Percentiles rank a stretch among this genome's conserved stretches.
phyloP scores from a whole-genome alignment of 352 stramenopile genomes.

The Globisporangium canariense region DNA sequence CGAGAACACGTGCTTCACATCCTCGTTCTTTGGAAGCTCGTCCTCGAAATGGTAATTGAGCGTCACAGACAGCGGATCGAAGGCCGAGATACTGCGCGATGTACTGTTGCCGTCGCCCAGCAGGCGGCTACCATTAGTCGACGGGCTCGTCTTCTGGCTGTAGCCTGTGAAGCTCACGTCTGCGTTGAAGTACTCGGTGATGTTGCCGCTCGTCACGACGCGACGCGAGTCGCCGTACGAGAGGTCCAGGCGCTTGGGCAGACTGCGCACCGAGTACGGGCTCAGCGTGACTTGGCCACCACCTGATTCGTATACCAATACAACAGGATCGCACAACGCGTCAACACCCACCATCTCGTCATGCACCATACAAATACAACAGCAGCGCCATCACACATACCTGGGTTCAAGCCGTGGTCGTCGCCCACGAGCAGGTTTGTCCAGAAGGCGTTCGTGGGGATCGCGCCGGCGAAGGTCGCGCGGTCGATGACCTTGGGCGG shows the following conservation, averaged over 20 bases:
- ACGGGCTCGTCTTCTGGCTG: conserved; percentile 26
- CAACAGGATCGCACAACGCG: background rate
- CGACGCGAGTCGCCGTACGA: conserved; percentile 82
- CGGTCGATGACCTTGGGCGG: conserved; percentile 54
- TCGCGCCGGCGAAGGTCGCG: conserved; percentile 36
- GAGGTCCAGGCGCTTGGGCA: conserved; percentile 68
- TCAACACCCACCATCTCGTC: background rate
- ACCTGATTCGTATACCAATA: conserved; percentile 14
- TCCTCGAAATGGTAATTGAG: conserved; percentile 60
- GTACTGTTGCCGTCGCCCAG: conserved; percentile 67
- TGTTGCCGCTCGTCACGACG: conserved; percentile 45
- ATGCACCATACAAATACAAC: background rate
- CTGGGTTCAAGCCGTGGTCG: conserved; percentile 64
- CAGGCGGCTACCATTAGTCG: conserved; percentile 24
- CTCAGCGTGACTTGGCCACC: conserved; percentile 73
- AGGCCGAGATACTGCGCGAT: conserved; percentile 52
- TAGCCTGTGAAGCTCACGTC: conserved; percentile 74
- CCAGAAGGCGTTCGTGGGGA: conserved; percentile 90
- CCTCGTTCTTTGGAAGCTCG: conserved; percentile 20
- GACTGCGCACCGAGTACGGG: conserved; percentile 76
- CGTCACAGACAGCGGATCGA: conserved; percentile 64
- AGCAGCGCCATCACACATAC: conserved; percentile 4
- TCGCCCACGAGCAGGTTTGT: conserved; percentile 84
- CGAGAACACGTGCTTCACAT: conserved; percentile 21
- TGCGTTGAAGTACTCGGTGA: conserved; percentile 82